Base-by-base conservation (phyloP, 23 red algal genomes). In the Gracilaria domingensis region DNA sequence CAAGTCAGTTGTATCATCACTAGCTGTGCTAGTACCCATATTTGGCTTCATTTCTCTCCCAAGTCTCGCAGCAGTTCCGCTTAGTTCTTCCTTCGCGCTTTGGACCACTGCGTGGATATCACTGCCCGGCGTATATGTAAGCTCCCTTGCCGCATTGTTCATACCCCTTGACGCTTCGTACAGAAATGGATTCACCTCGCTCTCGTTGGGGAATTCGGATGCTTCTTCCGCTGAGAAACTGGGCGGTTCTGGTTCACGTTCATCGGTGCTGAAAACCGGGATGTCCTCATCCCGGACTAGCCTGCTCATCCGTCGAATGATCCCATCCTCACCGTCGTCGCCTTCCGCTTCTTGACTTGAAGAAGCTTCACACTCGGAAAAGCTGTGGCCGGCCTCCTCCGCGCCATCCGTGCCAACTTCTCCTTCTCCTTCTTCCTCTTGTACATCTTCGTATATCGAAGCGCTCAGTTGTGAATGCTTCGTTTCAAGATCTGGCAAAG, bases 1-100 rank as follows among this genome's bases (percentile, higher is more conserved):
- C 20, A 77, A 77, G 25, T 77, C 72, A 77, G 72, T 49, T 48
- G 72, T 77, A 51, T 77, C 72, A 77, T 77, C 72, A 77, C 87
- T 90, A 55, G 73, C 87, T 25, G 74, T 81, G 44, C 73, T 80
- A n/a, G 76, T 90, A 35, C 87, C 60, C 16, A 62, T 69, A 42
- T 26, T 81, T 66, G 87, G 87, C 30, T 28, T 74, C 13, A 90
- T 24, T 53, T 74, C 71, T 42, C 77, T 75, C 33, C 74, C 66
- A 0, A 90, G 45, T 34, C 71, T 51, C 8, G 64, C 87, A 8
- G 74, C 87, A 42, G 76, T 90, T 35, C 87, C 87, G 33, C 73
- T 80, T 47, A 90, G 58, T 66, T 90, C 87, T 80, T 90, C 87
- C 62, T 90, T 90, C n/a, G 87, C 87, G 71, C 61, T 72, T 69